A percentile compares a stretch with the other conserved stretches of the same genome.
phyloP scores from a whole-genome alignment of 1,284 basidiomycete genomes.

The Sanghuangporus sanghuang region DNA sequence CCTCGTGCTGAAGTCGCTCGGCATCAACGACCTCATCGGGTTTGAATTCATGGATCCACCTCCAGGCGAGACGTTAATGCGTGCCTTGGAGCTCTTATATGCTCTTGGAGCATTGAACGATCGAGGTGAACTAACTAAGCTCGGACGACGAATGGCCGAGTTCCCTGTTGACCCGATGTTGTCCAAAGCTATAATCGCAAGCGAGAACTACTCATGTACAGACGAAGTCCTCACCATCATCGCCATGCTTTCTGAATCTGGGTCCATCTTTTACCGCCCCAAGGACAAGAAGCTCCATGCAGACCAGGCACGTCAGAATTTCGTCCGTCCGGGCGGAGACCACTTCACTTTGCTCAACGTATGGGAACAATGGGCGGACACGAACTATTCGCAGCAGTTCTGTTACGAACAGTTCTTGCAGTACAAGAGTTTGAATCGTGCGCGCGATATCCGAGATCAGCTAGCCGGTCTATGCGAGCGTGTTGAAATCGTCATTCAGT shows the following conservation, averaged over 20 bases:
- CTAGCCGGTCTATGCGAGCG: slow-evolving; percentile 93
- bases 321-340: slow-evolving; percentile 92
- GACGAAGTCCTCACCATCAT: slow-evolving; percentile 98
- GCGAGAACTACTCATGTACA: slow-evolving; percentile 92
- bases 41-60: slow-evolving; percentile 99
- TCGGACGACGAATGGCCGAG: slow-evolving; percentile 96
- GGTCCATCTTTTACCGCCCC: slow-evolving; percentile 92
- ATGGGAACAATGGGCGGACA: slow-evolving; percentile 98
- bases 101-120: slow-evolving; percentile 96
- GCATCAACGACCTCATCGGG: slow-evolving; percentile 95
- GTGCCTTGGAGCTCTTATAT: slow-evolving; percentile 90
- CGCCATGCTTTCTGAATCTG: slow-evolving; percentile 94
- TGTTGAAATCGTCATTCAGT: slow-evolving; percentile 87
- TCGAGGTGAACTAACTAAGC: slow-evolving; percentile 91
- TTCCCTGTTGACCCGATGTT: slow-evolving; percentile 99
- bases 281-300: slow-evolving; percentile 97
- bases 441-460: slow-evolving; percentile 95
- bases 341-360: slow-evolving; percentile 97
- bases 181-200: slow-evolving; percentile 93
- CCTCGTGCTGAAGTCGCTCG: slow-evolving; percentile 89
- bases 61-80: slow-evolving; percentile 96
- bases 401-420: slow-evolving; percentile 98
- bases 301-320: slow-evolving; percentile 95
- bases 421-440: slow-evolving; percentile 91
- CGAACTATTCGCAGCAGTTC: slow-evolving; percentile 91